A percentile compares a stretch with the other conserved stretches of the same genome.
These are phyloP conservation scores for Starmerella vaccinii DNA, from an alignment of 805 yeast species.

Conservation along the genomic window DNA sequence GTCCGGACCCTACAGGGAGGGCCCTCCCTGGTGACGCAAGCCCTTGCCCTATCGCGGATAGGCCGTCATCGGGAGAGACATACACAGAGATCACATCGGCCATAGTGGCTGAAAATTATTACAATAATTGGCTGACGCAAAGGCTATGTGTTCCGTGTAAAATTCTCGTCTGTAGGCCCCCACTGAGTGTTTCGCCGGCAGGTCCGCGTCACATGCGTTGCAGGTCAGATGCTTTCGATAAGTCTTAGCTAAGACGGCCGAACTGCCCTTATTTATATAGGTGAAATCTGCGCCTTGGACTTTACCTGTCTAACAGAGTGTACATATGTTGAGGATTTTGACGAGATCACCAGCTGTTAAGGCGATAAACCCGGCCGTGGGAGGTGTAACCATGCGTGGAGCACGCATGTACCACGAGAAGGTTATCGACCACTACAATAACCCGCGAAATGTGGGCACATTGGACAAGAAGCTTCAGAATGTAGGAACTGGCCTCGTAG, in stretches of 20 bases:
- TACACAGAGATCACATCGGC: neutral
- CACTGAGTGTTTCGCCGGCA: too few species aligned
- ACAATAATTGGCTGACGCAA: too few species aligned
- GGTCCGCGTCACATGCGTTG: neutral
- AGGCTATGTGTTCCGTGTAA: too few species aligned
- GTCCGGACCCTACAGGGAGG: neutral
- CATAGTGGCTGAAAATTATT: neutral
- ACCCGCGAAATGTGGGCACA: constrained; percentile 95
- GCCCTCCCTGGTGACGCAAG: neutral
- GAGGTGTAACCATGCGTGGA: constrained; percentile 2
- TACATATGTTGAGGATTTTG: neutral
- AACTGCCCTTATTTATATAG: constrained; percentile 1
- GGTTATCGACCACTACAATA: constrained; percentile 90
- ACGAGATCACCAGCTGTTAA: neutral
- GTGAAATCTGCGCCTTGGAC: neutral
- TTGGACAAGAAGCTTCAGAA: constrained; percentile 61
- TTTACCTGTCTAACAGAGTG: neutral
- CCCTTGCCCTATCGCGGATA: neutral
- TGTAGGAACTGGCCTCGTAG: constrained; percentile 96
- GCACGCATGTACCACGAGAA: constrained; percentile 59
- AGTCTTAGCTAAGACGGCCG: constrained; percentile 2
- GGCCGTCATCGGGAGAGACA: neutral
- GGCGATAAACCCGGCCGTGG: neutral
- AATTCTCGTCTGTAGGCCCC: too few species aligned
- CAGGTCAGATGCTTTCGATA: constrained; percentile 3